phyloP scores from a whole-genome alignment of 208 protist genomes.

The Trypanosoma lewisi region DNA sequence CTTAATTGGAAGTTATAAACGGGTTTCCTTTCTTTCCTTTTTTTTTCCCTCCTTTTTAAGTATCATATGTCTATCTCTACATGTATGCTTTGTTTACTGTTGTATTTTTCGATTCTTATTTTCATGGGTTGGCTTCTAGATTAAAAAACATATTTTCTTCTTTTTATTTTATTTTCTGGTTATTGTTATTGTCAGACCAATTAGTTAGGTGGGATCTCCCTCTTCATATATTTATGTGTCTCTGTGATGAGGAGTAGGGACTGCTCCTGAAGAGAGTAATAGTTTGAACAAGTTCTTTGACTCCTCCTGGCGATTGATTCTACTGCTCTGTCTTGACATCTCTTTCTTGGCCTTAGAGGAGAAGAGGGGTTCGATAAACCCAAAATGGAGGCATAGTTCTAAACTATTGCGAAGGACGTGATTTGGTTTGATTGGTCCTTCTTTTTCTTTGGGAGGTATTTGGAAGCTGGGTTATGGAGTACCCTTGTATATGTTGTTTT shows the following conservation, averaged over 20 bases:
- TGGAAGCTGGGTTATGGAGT: no score
- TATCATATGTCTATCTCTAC: no score
- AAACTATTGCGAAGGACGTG: background rate
- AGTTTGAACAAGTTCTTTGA: background rate
- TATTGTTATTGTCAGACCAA: background rate
- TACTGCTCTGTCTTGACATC: background rate
- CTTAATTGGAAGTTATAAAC: conserved; percentile 16
- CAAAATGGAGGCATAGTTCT: background rate
- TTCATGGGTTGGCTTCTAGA: conserved; percentile 3
- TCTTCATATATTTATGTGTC: background rate
- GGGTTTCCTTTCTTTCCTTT: conserved; percentile 4
- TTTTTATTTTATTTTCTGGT: no score
- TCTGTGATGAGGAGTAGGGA: background rate
- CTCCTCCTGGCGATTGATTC: background rate
- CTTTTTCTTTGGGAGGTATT: background rate
- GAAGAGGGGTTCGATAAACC: background rate
- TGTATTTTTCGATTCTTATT: background rate
- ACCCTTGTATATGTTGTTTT: no score
- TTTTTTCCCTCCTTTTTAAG: no score
- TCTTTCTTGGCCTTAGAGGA: background rate
- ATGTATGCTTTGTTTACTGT: background rate
- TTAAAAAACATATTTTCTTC: conserved; percentile 21
- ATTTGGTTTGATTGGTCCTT: background rate
- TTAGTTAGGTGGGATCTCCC: background rate
- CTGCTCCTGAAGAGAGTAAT: no score